Base-by-base conservation (phyloP, 2,329 filamentous ascomycete genomes). In the Colletotrichum destructivum region DNA sequence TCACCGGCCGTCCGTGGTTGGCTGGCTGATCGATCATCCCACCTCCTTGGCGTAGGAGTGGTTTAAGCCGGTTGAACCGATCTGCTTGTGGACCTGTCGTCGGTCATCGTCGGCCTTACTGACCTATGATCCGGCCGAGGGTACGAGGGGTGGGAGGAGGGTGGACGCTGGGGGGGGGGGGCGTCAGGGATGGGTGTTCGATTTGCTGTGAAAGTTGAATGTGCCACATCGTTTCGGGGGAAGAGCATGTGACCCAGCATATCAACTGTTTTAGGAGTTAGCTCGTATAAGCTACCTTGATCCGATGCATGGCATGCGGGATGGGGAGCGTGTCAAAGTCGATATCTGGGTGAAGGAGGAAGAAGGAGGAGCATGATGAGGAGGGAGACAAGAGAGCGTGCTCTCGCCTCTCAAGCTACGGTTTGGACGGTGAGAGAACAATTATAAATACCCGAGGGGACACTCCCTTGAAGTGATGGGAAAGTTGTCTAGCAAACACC, bases 371-470 rank as follows among this genome's bases (percentile, higher is more conserved):
- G 12, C 23, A 9, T 3, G 54, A 23, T 7, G 6, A 12, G 18
- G 23, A 13, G 16, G 13, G 35, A 42, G 11, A 23, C 54, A 16
- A 56, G 35, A 55, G 23, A 1, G 16, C 15, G n/a, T 21, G n/a
- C 21, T 4, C 54, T 18, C n/a, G 13, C 5, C n/a, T 40, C 12
- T 56, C 13, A 13, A 16, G 35, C 13, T 40, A 16, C 13, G 35
- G 5, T 23, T 11, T n/a, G 52, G 52, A 13, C 31, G 7, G 1
- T 8, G 31, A 6, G 12, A 52, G 0, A 44, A 64, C 31, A 64
- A 26, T 9, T 51, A 65, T 69, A 69, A 59, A 65, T 64, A 42
- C 49, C 57, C 40, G 47, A 15, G 9, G 8, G 47, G 7, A 26
- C 26, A 16, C 13, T n/a, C 49, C 47, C 49, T 3, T 47, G 11